phyloP scores from a whole-genome alignment of 1,284 basidiomycete species.

The Leccinum subspadiceum region DNA sequence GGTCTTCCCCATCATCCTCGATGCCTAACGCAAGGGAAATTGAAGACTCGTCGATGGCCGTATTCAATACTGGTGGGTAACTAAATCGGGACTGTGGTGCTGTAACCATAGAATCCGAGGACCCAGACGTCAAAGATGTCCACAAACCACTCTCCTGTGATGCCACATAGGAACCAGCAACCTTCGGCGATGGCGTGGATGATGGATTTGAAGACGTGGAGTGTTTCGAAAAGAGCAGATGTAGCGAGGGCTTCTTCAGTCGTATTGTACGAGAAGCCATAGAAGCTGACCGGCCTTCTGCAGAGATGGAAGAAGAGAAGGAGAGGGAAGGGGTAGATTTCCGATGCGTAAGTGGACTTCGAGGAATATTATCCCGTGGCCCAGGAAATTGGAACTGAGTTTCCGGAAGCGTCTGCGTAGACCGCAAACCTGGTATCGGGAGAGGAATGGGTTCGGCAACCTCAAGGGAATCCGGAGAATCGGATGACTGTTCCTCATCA shows the following conservation, averaged over 20 bases:
- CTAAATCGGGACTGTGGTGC: constrained; percentile 37
- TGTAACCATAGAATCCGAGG: constrained; percentile 35
- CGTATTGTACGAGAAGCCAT: constrained; percentile 36
- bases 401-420: constrained; percentile 14
- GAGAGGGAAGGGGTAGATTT: constrained; percentile 42
- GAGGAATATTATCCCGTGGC: constrained; percentile 32
- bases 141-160: constrained; percentile 15
- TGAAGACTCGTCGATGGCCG: constrained; percentile 35
- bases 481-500: constrained; percentile 18
- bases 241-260: constrained; percentile 54
- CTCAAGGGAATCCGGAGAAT: constrained; percentile 23
- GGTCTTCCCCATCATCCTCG: constrained; percentile 22
- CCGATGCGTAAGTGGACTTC: constrained; percentile 34
- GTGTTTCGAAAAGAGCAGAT: constrained; percentile 51
- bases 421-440: constrained; percentile 25
- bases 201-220: constrained; percentile 39
- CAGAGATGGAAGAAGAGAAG: constrained; percentile 31
- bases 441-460: constrained; percentile 31
- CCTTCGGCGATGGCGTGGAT: constrained; percentile 17
- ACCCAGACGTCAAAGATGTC: constrained; percentile 28
- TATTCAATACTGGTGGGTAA: constrained; percentile 35
- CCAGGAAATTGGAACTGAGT: constrained; percentile 42
- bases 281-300: constrained; percentile 26
- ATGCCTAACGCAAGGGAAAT: constrained; percentile 36
- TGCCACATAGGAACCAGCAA: constrained; percentile 1